Evolutionary conservation across 1,284 basidiomycete species (phyloP), one percentile per base, ranked within the genome.

Genomic region (Acaromyces ingoldii): DNA sequence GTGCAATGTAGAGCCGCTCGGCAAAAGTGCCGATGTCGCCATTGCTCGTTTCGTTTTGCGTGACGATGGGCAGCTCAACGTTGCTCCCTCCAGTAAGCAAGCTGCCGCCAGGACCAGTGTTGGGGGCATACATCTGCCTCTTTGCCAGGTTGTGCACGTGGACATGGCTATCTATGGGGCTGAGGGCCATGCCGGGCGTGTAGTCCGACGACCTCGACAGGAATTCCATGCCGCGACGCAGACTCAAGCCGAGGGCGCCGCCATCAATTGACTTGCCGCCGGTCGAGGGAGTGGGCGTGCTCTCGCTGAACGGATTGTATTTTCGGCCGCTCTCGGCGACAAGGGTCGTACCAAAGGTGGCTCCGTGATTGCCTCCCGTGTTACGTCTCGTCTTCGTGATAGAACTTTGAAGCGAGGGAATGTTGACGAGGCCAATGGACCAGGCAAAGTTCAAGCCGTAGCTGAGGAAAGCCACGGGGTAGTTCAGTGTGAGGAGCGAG

Each of bases 391-490:
- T 87, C 55, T 79, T 80, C 69, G 87, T 82, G 72, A 97, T 92
- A 24, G 87, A 84, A 28, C 76, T 70, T 74, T 96, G 89, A 46
- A 96, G 80, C 10, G 81, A 74, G 4, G 80, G 78, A 21, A 83
- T 80, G 38, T 82, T 76, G 71, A 96, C 83, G n/a, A 97, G 78
- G 0, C 88, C 89, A 64, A 93, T 77, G 0, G 88, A 81, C 91
- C 91, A 96, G 1, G 85, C 82, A 65, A 95, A 93, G 75, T 95
- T 95, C 63, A 85, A 80, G 1, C 86, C 81, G 67, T 85, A 95
- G 17, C 85, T 81, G 53, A 83, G 81, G 74, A 90, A 95, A 11
- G 86, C 82, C 36, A 83, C 81, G 0, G 93, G 89, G 72, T 90
- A 95, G 75, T 93, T 88, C 67, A 97, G 82, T 61, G 83, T 82